Evolutionary conservation across 148 eudicot species (phyloP), one percentile per base, ranked within the genome.

Genomic region (Vaccinium corymbosum): DNA sequence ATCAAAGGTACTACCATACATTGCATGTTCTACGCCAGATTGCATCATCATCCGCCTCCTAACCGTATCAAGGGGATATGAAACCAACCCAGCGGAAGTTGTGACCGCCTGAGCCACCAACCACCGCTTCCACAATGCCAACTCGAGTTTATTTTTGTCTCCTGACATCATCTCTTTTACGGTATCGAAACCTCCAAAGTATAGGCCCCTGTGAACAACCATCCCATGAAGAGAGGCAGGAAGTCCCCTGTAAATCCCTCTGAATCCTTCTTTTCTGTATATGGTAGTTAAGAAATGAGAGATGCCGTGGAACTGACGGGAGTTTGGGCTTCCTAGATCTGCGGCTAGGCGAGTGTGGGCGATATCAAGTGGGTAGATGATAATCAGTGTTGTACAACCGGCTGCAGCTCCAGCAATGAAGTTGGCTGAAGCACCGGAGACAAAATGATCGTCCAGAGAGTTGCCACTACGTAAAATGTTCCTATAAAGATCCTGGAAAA

Each of bases 41-140:
- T 97, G 99, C 99, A 97, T 97, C 99, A 97, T 97, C 98, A 97
- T 97, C 74, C 98, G 89, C 87, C 99, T 90, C 78, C 99, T 83
- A 13, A 95, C 99, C 0, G 99, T 97, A 86, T 97, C 98, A 55
- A 97, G 82, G 1, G 99, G 99, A 83, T 97, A 97, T 3, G 99
- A 97, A 9, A 94, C 14, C 85, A 95, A 51, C 49, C 99, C 99
- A 0, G 99, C 97, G 9, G 99, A 91, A 7, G 99, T 97, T 10
- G 99, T 97, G 70, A 95, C 98, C 0, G 80, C 95, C 51, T 97
- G 98, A 74, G 98, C 99, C 19, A 83, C 97, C 48, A 91, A 8
- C 99, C 99, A 97, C 15, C 99, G 94, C 83, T 97, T 94, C 99
- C 99, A 97, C 76, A 97, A 81, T 2, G 95, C 90, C 14, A 90